Base-by-base conservation (phyloP, 768 basidiomycete species). In the Serendipita sp. region DNA sequence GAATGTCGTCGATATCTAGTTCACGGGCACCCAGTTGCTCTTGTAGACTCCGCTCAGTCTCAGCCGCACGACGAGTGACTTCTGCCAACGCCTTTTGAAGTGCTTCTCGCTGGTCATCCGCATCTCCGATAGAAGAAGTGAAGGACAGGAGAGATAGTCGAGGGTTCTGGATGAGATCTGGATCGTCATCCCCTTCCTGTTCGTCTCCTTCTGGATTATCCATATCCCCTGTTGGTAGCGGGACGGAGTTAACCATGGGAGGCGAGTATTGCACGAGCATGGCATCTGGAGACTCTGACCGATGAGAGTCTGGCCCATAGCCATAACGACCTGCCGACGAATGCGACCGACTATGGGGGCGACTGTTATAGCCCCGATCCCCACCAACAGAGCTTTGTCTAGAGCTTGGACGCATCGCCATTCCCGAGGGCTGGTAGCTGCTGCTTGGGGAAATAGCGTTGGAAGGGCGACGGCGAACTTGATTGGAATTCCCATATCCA, bases 1-100 rank as follows among this genome's bases (percentile, higher is more conserved):
- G 86, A 74, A 89, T 81, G 66, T 92, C 88, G 68, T 89, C 88
- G 34, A 94, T 74, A 69, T 92, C 86, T n/a, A 77, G 72, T 73
- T 95, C 92, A 68, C 92, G 89, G 63, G 92, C 88, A 10, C 74
- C 73, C 13, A 92, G 77, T 68, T 84, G 84, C 46, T 79, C 78
- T 70, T 86, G 82, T 54, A 89, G 71, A 0, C 81, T 82, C 48
- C 80, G 76, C 70, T 93, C 90, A 1, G 83, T 83, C 64, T 94
- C 92, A 54, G 82, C 75, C 38, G 90, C 74, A 72, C 89, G 91
- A 69, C 84, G 77, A 32, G 78, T 78, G n/a, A 94, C 75, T 38
- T 94, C 92, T 2, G 77, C 74, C 67, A 93, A 94, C 16, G 81
- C 77, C 68, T 85, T 80, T 72, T 86, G 83, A 67, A 94, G 73